These are phyloP conservation scores for Lagenidium giganteum DNA, from an alignment of 352 stramenopile genomes.

Conservation along the genomic window DNA sequence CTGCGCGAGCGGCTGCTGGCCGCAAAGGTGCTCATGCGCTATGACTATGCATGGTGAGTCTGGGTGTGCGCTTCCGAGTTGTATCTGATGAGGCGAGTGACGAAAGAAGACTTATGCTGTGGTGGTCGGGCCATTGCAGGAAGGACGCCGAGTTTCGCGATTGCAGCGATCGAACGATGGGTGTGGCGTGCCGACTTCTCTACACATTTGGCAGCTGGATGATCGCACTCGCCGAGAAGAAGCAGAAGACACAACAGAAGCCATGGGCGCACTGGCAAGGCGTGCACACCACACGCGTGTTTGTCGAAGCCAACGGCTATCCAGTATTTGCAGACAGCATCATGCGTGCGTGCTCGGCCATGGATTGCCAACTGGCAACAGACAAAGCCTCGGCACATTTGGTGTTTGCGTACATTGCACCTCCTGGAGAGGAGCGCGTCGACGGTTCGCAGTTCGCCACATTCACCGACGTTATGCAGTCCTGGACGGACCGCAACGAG, in stretches of 20 bases:
- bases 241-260: too few species aligned
- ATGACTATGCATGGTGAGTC: slow-evolving; percentile 78
- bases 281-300: too few species aligned
- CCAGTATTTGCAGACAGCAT: slow-evolving; percentile 34
- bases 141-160: slow-evolving; percentile 59
- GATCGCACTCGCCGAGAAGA: too few species aligned
- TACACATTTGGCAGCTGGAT: too few species aligned
- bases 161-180: slow-evolving; percentile 40
- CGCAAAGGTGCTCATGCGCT: slow-evolving; percentile 69
- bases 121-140: slow-evolving; percentile 16
- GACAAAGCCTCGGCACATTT: slow-evolving; percentile 21
- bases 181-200: slow-evolving; percentile 60
- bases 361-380: slow-evolving; percentile 40
- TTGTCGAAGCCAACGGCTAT: slow-evolving; percentile 53
- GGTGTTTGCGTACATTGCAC: slow-evolving; percentile 62
- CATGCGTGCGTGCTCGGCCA: slow-evolving; percentile 29
- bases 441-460: slow-evolving; percentile 33
- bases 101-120: too few species aligned
- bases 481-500: slow-evolving; percentile 8
- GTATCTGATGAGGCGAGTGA: slow-evolving; percentile 6
- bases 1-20: slow-evolving; percentile 45
- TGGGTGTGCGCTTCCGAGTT: slow-evolving; percentile 5
- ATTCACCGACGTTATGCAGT: slow-evolving; percentile 30
- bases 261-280: slow-evolving; percentile 6
- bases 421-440: slow-evolving; percentile 32